Conservation (phyloP, 1,284 basidiomycete species). For the Neonothopanus nambi region DNA sequence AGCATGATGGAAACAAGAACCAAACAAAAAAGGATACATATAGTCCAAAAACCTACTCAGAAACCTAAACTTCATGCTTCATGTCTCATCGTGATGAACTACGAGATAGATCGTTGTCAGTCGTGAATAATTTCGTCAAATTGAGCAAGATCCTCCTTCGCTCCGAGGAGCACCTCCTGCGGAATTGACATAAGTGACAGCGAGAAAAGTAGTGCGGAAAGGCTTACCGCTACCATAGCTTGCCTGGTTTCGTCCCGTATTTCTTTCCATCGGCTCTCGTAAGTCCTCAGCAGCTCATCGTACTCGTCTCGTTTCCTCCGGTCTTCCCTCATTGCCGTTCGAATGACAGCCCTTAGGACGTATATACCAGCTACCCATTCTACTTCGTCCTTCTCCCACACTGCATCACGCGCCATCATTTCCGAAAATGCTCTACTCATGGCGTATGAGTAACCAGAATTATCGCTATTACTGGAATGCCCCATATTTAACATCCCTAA, state of each 20-base stretch:
- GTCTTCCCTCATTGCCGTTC: conserved; percentile 45
- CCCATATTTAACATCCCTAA: conserved; percentile 44
- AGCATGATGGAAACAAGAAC: background rate
- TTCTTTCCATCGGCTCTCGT: conserved; percentile 63
- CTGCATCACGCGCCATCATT: conserved; percentile 55
- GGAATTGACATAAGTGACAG: background rate
- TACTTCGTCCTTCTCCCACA: conserved; percentile 62
- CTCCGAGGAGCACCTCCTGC: conserved; percentile 45
- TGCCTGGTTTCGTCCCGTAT: conserved; percentile 63
- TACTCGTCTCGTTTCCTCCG: conserved; percentile 47
- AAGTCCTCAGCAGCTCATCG: conserved; percentile 48
- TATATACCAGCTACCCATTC: conserved; percentile 64
- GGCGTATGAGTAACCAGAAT: conserved; percentile 39
- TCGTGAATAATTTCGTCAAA: conserved; percentile 21
- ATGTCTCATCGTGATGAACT: background rate
- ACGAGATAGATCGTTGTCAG: background rate
- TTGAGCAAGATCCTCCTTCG: conserved; percentile 45
- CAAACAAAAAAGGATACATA: background rate
- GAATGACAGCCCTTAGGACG: conserved; percentile 52
- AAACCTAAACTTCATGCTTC: background rate
- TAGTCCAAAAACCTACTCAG: background rate
- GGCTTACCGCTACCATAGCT: conserved; percentile 52
- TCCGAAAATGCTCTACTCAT: conserved; percentile 49
- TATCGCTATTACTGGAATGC: conserved; percentile 33
- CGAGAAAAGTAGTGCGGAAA: conserved; percentile 3